Evolutionary conservation across 768 basidiomycete genomes (phyloP).

Genomic region (Termitomyces sp.): DNA sequence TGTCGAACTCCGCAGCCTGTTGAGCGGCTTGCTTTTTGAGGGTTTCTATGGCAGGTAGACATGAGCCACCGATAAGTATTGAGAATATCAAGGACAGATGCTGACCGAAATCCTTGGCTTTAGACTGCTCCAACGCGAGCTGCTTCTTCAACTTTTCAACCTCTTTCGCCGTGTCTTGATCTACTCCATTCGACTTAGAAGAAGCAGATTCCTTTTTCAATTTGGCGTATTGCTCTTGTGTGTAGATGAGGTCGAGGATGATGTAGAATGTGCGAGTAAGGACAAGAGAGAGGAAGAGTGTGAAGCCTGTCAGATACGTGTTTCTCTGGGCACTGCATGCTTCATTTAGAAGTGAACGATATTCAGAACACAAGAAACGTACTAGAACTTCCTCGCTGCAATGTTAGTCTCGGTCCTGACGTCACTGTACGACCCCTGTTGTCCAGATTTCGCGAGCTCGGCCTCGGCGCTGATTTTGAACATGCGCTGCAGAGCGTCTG

Average conservation of each 20-base stretch:
- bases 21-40: constrained; percentile 79
- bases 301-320: constrained; percentile 89
- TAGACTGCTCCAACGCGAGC: constrained; percentile 49
- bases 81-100: not conserved
- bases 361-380: constrained; percentile 19
- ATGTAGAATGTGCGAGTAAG: constrained; percentile 92
- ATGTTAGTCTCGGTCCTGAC: constrained; percentile 82
- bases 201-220: constrained; percentile 56
- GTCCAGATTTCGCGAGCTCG: constrained; percentile 57
- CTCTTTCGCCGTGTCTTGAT: constrained; percentile 45
- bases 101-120: constrained; percentile 61
- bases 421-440: constrained; percentile 42
- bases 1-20: constrained; percentile 76
- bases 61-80: not conserved
- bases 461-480: constrained; percentile 70
- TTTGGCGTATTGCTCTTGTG: constrained; percentile 83
- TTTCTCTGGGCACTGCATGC: constrained; percentile 78
- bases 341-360: not conserved
- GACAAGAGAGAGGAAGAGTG: constrained; percentile 92
- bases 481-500: constrained; percentile 93
- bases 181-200: constrained; percentile 6
- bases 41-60: constrained; percentile 40
- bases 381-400: constrained; percentile 94
- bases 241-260: constrained; percentile 84
- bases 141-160: constrained; percentile 67